Base-by-base conservation (phyloP, 305 asterid genomes). In the Fraxinus ornus region DNA sequence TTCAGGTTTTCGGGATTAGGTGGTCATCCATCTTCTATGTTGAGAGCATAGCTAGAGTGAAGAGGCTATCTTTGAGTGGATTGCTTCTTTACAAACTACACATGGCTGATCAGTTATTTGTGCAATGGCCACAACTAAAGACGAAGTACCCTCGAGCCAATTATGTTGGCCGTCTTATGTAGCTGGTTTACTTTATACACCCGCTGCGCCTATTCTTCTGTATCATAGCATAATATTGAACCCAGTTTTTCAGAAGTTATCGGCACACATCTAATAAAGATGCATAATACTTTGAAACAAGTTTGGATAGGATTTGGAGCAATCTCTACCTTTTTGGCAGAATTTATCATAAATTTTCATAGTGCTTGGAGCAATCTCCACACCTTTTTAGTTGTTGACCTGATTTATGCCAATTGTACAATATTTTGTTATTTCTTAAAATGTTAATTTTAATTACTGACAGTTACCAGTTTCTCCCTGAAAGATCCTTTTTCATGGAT, bases 21-120 rank as follows among this genome's bases (percentile, higher is more conserved):
- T 94, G 97, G 99, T 94, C 98, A 0, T 90, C 91, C 72, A 90
- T 95, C 62, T 94, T 94, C 90, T 95, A 95, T 52, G 90, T 95
- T 37, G 98, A 93, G 89, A 95, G 99, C 91, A 95, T 95, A 84
- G 99, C 98, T 72, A 90, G 75, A 68, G 75, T 68, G 19, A 68
- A 28, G 19, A 68, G 37, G 75, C 39, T 28, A 28, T 68, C 75
- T 28, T 28, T 68, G 74, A 68, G 36, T 12, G 74, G 74, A 30
- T 28, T 68, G 74, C 37, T 68, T 68, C 97, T 94, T 52, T 94
- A 93, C 92, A 90, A 93, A 76, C 91, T 95, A 68, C 88, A 86
- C 60, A 89, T 95, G 89, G 97, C 92, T 80, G 98, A 95, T 32
- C 47, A 71, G 76, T 71, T 30, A 33, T 71, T 89, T 68, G 75